These are phyloP conservation scores for Cystofilobasidium ferigula DNA, from an alignment of 768 basidiomycete genomes.

Conservation along the genomic window DNA sequence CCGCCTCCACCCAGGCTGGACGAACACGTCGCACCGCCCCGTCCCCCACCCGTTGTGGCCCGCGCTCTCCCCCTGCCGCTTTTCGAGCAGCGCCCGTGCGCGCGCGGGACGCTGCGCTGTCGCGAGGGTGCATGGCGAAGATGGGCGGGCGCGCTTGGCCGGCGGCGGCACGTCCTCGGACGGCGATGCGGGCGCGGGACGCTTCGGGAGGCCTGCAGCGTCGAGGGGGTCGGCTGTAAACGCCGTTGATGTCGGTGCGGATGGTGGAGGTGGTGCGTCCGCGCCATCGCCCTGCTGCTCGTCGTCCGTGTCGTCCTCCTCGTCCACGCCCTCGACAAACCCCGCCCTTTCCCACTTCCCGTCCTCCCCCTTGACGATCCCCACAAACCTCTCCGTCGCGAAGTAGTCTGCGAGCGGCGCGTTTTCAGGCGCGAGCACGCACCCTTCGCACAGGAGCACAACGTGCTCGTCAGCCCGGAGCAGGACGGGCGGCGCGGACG, in stretches of 20 bases:
- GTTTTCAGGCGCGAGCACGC: not conserved
- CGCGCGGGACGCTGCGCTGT: not conserved
- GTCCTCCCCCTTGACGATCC: not conserved
- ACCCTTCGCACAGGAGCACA: not conserved
- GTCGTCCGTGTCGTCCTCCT: constrained; percentile 9
- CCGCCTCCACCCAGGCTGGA: not conserved
- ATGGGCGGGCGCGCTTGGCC: not conserved
- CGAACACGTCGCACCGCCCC: not conserved
- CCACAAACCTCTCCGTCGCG: not conserved
- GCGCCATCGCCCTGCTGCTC: not conserved
- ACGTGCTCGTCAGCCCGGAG: constrained; percentile 1
- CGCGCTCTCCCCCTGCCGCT: not conserved
- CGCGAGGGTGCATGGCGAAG: not conserved
- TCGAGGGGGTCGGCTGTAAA: no score
- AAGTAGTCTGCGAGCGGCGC: constrained; percentile 1
- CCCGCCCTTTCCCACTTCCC: not conserved
- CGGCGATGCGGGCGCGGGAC: not conserved
- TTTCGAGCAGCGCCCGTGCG: not conserved
- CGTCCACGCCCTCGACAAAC: not conserved
- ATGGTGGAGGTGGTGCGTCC: not conserved
- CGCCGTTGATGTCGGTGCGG: not conserved
- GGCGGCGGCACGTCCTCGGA: not conserved
- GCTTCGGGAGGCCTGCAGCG: not conserved
- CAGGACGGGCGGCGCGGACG: not conserved
- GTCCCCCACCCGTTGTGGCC: not conserved